phyloP scores from a whole-genome alignment of 2,329 filamentous ascomycete species.

The Calonectria pseudoreteaudii region DNA sequence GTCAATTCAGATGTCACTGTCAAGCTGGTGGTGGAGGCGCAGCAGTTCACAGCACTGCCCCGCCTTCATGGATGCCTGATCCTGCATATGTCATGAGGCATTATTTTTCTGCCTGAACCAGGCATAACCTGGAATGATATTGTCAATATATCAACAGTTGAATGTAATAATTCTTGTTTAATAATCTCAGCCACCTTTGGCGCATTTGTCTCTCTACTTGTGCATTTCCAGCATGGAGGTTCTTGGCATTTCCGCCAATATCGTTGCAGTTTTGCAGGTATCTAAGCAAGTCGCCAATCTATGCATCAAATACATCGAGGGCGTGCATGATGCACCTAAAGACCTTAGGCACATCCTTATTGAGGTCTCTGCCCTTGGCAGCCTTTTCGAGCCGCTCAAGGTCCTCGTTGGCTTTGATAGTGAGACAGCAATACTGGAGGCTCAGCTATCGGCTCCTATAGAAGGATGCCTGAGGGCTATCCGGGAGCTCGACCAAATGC shows the following conservation, averaged over 20 bases:
- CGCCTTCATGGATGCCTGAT: neutral
- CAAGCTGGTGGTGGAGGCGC: neutral
- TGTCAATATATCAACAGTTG: neutral
- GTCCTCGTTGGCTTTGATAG: neutral
- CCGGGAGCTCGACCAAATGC: neutral
- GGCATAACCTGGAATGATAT: neutral
- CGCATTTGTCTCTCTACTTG: neutral
- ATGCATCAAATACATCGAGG: neutral
- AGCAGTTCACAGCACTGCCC: neutral
- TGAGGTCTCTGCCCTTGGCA: neutral
- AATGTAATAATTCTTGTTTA: neutral
- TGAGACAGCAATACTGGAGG: neutral
- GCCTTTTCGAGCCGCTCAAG: neutral
- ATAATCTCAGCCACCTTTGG: neutral
- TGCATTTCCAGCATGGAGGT: neutral
- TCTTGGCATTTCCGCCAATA: neutral
- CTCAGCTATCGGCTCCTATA: neutral
- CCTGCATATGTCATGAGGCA: neutral
- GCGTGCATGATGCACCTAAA: neutral
- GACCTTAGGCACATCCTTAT: neutral
- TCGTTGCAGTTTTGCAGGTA: neutral
- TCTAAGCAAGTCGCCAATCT: neutral
- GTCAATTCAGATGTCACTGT: neutral
- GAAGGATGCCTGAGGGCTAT: neutral
- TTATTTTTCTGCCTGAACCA: neutral